Evolutionary conservation across 371 early-diverging fungal species (phyloP).

Genomic region (Mycotypha africana): DNA sequence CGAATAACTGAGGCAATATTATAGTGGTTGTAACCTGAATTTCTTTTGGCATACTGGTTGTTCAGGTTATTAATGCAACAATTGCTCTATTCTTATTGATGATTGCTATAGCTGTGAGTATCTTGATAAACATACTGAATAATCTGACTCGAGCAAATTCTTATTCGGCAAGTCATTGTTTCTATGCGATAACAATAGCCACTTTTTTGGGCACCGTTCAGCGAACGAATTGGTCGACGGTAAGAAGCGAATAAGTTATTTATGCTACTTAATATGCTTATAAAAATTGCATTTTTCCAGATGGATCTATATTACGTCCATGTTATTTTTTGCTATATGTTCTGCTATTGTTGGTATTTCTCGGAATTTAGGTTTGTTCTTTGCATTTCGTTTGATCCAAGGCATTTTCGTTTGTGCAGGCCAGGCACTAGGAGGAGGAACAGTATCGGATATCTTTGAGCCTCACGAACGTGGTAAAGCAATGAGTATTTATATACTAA

Average conservation of each 20-base stretch:
- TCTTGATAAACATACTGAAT: too few relatives aligned
- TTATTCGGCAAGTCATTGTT: too few relatives aligned
- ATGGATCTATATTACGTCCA: neutral
- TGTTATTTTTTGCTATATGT: slow-evolving; percentile 21
- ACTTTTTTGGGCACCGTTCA: slow-evolving; percentile 31
- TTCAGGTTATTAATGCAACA: slow-evolving; percentile 11
- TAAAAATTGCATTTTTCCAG: too few relatives aligned
- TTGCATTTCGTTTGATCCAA: slow-evolving; percentile 33
- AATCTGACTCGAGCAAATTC: neutral
- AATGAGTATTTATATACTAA: slow-evolving; percentile 32
- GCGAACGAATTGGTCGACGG: slow-evolving; percentile 35
- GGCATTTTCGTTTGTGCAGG: slow-evolving; percentile 32
- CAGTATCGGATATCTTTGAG: slow-evolving; percentile 32
- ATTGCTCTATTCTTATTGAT: slow-evolving; percentile 10
- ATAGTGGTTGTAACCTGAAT: too few relatives aligned
- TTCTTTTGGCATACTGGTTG: neutral
- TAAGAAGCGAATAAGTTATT: too few relatives aligned
- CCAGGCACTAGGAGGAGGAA: slow-evolving; percentile 38
- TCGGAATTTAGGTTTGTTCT: slow-evolving; percentile 23
- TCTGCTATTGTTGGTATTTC: slow-evolving; percentile 32
- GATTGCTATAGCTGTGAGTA: slow-evolving; percentile 15
- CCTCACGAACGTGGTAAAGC: slow-evolving; percentile 35
- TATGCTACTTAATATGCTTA: too few relatives aligned
- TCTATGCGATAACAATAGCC: slow-evolving; percentile 19
- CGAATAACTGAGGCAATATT: neutral